Evolutionary conservation across 73 alveolate species (phyloP), one percentile per base, ranked within the genome.

Genomic region (Symbiodinium natans): DNA sequence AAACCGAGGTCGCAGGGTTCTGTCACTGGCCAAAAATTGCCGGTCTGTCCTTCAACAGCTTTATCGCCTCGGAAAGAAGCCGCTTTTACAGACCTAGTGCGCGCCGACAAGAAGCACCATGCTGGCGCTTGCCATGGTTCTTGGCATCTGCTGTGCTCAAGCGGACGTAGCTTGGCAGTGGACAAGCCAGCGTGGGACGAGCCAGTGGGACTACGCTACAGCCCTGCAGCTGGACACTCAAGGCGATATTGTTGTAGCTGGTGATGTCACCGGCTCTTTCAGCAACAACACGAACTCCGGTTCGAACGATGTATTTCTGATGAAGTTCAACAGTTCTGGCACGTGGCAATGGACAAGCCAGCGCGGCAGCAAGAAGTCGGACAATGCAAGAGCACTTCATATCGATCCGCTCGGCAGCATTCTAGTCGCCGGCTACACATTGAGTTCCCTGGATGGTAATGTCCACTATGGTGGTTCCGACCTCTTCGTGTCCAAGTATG

Each of bases 271-370:
- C 10, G 88, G 88, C 27, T 38, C 88, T 0, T 38, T 80, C 34
- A 33, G 42, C 36, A 38, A 38, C 34, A 39, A 5, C 88, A 33
- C 52, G 38, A 15, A 33, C 88, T 38, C 56, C 13, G 88, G 88
- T 0, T 38, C 88, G n/a, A 80, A 41, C 17, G 88, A 80, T 41
- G 88, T 80, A 17, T 80, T 80, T 39, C 59, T 80, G 48, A 80
- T 80, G 88, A 80, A 80, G 63, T 80, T 80, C 88, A 38, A 38
- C 56, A 6, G 21, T 21, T 33, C 56, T 17, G 88, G 88, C 54
- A 34, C 84, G 4, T 80, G 88, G 88, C 88, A 80, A 27, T 80
- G 88, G 88, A 80, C 88, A 10, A 36, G 56, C 36, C 88, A 80
- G 56, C 88, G 56, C 11, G 88, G 88, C 34, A 80, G 56, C 88